A percentile compares a stretch with the other conserved stretches of the same genome.
Conservation (phyloP, 371 early-diverging fungal species). For the Apophysomyces variabilis region DNA sequence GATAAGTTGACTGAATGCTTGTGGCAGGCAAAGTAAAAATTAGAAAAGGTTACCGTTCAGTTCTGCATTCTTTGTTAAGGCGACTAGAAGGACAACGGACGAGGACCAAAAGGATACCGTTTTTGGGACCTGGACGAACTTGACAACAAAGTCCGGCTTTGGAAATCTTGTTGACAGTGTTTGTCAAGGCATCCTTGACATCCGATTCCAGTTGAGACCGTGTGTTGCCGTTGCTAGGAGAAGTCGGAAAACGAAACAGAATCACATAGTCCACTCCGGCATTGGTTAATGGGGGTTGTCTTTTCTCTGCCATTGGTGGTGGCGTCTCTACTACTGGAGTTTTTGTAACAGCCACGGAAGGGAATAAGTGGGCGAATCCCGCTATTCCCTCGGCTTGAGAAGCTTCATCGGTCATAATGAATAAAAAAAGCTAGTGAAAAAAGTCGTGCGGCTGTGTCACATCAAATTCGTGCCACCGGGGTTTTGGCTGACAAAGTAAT, state of each 20-base stretch:
- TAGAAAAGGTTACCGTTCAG: conserved; percentile 24
- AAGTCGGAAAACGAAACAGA: conserved; percentile 41
- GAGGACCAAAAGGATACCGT: conserved; percentile 34
- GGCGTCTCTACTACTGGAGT: background rate
- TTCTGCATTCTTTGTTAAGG: conserved; percentile 30
- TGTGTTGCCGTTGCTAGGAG: conserved; percentile 12
- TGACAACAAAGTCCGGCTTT: conserved; percentile 38
- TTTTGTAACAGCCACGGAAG: background rate
- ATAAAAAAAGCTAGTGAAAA: background rate
- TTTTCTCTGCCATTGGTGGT: background rate
- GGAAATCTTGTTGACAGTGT: conserved; percentile 26
- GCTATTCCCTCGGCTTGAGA: background rate
- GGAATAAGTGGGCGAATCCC: background rate
- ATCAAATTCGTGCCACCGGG: too few species aligned
- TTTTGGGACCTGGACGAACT: conserved; percentile 39
- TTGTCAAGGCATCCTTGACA: conserved; percentile 22
- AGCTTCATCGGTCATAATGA: background rate
- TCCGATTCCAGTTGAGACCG: conserved; percentile 27
- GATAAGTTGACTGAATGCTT: background rate
- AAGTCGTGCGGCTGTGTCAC: too few species aligned
- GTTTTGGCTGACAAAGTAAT: too few species aligned
- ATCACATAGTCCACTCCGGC: conserved; percentile 57
- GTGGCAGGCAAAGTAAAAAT: background rate
- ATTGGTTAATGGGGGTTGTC: conserved; percentile 11
- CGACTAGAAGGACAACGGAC: conserved; percentile 35